Evolutionary conservation across 2,329 filamentous ascomycete species (phyloP), one percentile per base, ranked within the genome.

Genomic region (Trichoderma sp.): DNA sequence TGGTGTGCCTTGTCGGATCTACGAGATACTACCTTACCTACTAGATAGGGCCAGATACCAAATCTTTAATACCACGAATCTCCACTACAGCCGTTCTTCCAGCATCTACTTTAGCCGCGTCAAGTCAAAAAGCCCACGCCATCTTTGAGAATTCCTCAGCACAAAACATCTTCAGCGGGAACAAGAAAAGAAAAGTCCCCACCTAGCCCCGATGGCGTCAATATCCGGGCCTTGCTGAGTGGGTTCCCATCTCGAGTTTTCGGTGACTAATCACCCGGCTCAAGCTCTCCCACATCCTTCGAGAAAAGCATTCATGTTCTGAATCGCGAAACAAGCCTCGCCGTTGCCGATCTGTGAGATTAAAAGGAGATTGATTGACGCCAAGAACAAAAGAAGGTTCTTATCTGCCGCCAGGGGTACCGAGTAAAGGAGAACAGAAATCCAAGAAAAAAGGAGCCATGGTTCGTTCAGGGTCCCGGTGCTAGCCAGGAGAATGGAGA

Each of bases 121-220:
- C 0, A 50, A 21, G 29, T 3, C 4, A 53, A 50, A 50, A 45
- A 8, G 16, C 3, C 41, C 21, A 56, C 24, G 50, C 50, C 65
- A 35, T 6, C 38, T 24, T 33, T 14, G 35, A 59, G 29, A 18
- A 27, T 18, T 45, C 24, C 31, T 35, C 53, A 27, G 11, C 31
- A 45, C 14, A 24, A 24, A 18, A 27, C 18, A 38, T 72, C 41
- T 50, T 64, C 41, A 56, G 16, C 38, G 21, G 50, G 50, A 56
- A 56, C 50, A 1, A 6, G n/a, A 24, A 16, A 29, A 18, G 27
- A 35, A 41, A 5, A 64, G 27, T 45, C 69, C 12, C 59, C 69
- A 72, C 69, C 56, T 67, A 67, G 56, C 56, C 59, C 64, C 71
- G 71, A 76, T 76, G 75, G 71, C 75, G 75, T 76, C 71, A 75